These are phyloP conservation scores for Kwoniella heveanensis DNA, from an alignment of 768 basidiomycete genomes.

Conservation along the genomic window DNA sequence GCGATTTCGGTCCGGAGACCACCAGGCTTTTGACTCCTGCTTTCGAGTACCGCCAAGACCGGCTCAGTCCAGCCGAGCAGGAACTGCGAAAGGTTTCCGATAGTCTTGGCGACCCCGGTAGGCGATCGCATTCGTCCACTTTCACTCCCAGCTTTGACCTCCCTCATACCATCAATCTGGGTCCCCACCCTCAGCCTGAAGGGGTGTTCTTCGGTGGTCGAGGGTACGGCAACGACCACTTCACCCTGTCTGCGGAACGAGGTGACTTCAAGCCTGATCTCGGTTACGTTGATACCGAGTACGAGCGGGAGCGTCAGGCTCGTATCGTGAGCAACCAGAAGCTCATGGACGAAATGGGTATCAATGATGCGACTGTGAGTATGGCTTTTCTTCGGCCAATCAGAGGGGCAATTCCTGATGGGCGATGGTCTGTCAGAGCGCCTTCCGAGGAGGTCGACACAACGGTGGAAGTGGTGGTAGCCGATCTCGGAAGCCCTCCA, in stretches of 20 bases:
- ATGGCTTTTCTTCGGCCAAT: not conserved
- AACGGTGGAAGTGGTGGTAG: conserved; percentile 3
- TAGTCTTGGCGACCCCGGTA: conserved; percentile 19
- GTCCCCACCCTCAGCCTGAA: conserved; percentile 42
- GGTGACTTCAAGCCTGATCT: conserved; percentile 33
- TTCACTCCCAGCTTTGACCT: conserved; percentile 21
- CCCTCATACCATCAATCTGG: conserved; percentile 13
- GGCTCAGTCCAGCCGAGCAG: conserved; percentile 27
- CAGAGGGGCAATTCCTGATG: not conserved
- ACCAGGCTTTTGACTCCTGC: conserved; percentile 42
- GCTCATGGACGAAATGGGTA: conserved; percentile 48
- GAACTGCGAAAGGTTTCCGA: conserved; percentile 50
- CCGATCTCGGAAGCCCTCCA: conserved; percentile 22
- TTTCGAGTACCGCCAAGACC: conserved; percentile 34
- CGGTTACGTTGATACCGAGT: conserved; percentile 40
- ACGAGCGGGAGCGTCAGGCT: conserved; percentile 49
- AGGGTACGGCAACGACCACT: conserved; percentile 26
- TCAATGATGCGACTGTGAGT: conserved; percentile 37
- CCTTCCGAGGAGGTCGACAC: conserved; percentile 4
- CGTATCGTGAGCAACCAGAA: conserved; percentile 50
- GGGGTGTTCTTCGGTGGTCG: conserved; percentile 24
- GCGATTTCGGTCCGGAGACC: conserved; percentile 28
- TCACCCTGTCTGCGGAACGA: conserved; percentile 36
- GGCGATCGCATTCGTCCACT: conserved; percentile 13
- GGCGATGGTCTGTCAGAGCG: not conserved